These are phyloP conservation scores for Cladosporium sp. DNA, from an alignment of 2,329 filamentous ascomycete species.

Conservation along the genomic window DNA sequence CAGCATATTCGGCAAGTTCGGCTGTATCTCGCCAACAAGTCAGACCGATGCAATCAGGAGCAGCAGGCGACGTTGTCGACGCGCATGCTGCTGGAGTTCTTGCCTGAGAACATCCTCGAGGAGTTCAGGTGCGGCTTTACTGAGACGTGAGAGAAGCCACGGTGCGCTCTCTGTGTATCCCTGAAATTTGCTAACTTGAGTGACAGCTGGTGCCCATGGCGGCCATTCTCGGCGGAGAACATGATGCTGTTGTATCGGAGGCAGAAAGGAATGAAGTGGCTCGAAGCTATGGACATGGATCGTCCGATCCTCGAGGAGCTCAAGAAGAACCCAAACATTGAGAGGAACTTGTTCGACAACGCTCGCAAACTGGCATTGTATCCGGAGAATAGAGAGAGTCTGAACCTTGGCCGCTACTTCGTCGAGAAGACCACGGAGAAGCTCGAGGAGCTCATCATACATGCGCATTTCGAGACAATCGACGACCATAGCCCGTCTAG, in stretches of 20 bases:
- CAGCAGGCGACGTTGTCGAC: constrained; percentile 43
- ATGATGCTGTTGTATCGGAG: constrained; percentile 42
- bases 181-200: constrained; percentile 14
- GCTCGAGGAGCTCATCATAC: constrained; percentile 43
- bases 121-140: constrained; percentile 34
- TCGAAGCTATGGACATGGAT: constrained; percentile 44
- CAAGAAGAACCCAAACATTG: constrained; percentile 34
- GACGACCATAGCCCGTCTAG: constrained; percentile 26
- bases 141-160: constrained; percentile 10
- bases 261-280: constrained; percentile 44
- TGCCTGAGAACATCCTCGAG: constrained; percentile 44
- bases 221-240: constrained; percentile 42
- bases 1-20: constrained; percentile 40
- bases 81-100: constrained; percentile 43
- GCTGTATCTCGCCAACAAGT: constrained; percentile 40
- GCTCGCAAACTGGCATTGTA: constrained; percentile 42
- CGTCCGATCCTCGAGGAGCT: constrained; percentile 36
- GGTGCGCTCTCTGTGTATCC: constrained; percentile 8
- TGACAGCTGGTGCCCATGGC: constrained; percentile 43
- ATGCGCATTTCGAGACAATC: constrained; percentile 40
- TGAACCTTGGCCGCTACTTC: constrained; percentile 39
- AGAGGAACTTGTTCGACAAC: constrained; percentile 37
- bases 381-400: constrained; percentile 39
- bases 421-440: constrained; percentile 35
- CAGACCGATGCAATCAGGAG: constrained; percentile 38